These are phyloP conservation scores for Quercus parvula DNA, from an alignment of 306 rosid genomes.

Conservation along the genomic window DNA sequence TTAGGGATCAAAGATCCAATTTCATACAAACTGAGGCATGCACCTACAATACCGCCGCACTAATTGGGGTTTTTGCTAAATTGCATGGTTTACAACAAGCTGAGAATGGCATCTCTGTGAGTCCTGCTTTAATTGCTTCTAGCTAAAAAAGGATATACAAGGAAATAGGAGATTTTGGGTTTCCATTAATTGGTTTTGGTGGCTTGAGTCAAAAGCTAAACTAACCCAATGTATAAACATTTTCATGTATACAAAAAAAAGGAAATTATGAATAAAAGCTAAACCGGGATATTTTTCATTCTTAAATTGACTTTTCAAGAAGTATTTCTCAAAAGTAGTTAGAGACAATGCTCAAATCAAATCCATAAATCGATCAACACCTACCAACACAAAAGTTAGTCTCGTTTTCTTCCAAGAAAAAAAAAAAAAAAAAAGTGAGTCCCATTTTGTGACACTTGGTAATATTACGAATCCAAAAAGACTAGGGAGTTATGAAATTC, in stretches of 20 bases:
- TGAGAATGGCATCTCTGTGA: neutral
- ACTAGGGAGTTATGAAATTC: neutral
- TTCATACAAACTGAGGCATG: slow-evolving; percentile 81
- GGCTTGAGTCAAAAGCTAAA: neutral
- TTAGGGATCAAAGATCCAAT: slow-evolving; percentile 59
- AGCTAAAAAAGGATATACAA: neutral
- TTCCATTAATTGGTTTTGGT: neutral
- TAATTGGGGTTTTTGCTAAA: slow-evolving; percentile 71
- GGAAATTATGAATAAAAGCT: neutral
- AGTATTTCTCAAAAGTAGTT: neutral
- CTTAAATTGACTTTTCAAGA: no score
- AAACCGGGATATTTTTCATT: no score
- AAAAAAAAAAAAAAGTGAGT: no score
- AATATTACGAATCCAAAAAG: neutral
- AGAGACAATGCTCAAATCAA: neutral
- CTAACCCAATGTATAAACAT: neutral
- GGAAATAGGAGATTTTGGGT: neutral
- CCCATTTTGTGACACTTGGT: slow-evolving; percentile 12
- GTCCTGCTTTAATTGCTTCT: slow-evolving; percentile 16
- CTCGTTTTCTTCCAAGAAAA: neutral
- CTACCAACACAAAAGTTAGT: slow-evolving; percentile 5
- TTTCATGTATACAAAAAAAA: neutral
- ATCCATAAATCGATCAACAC: neutral
- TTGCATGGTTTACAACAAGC: slow-evolving; percentile 23
- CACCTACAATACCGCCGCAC: slow-evolving; percentile 71